These are phyloP conservation scores for Pseudomicrostroma phylloplanum DNA, from an alignment of 1,284 basidiomycete species.

Conservation along the genomic window DNA sequence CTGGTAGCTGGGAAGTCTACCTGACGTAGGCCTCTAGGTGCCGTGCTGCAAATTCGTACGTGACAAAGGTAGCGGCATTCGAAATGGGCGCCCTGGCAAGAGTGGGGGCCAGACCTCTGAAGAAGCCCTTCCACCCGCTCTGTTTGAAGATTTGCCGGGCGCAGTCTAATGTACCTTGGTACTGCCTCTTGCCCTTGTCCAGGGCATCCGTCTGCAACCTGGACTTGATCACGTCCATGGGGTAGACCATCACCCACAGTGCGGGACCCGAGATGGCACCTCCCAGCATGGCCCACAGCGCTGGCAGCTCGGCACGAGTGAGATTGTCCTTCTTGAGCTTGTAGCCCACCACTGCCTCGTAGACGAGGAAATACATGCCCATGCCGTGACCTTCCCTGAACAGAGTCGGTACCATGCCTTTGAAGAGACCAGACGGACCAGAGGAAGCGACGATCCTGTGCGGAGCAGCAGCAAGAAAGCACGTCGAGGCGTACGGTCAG, in stretches of 20 bases:
- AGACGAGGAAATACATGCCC: constrained; percentile 73
- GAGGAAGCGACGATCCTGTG: constrained; percentile 13
- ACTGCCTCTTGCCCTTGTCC: constrained; percentile 56
- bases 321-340: constrained; percentile 56
- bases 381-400: constrained; percentile 64
- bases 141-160: constrained; percentile 70
- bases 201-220: constrained; percentile 84
- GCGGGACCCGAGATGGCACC: constrained; percentile 36
- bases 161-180: constrained; percentile 74
- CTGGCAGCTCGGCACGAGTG: constrained; percentile 29
- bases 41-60: constrained; percentile 32
- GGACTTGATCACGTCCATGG: constrained; percentile 61
- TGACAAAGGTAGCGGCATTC: constrained; percentile 48
- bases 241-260: constrained; percentile 12
- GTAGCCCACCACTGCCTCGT: constrained; percentile 83
- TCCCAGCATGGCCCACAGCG: constrained; percentile 35
- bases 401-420: constrained; percentile 85
- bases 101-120: constrained; percentile 80
- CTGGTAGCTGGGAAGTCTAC: background rate
- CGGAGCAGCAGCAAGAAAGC: background rate
- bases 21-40: constrained; percentile 10
- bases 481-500: constrained; percentile 5
- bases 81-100: constrained; percentile 53
- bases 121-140: constrained; percentile 79
- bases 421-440: constrained; percentile 80